Base-by-base conservation (phyloP, 169 alveolate species). In the Eimeria brunetti region DNA sequence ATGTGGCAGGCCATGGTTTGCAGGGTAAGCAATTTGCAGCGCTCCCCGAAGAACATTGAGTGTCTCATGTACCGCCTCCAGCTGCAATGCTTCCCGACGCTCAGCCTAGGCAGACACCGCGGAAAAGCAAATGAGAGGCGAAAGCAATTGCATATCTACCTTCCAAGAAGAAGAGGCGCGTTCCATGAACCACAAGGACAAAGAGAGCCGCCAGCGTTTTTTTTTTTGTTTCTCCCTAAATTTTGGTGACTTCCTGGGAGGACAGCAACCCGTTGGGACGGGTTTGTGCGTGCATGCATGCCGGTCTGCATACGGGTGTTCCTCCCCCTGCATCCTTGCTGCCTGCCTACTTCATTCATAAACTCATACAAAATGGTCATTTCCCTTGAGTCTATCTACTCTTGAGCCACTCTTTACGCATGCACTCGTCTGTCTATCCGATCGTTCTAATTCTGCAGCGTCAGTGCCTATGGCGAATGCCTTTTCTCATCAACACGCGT, bases 21-120 rank as follows among this genome's bases (percentile, higher is more conserved):
- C 99, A 20, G 99, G 99, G 95, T 99, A 99, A 22, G 99, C 99
- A 51, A 98, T 98, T 99, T 98, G 98, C 53, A 98, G 97, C 2
- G 98, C 99, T 22, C 99, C 99, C 95, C 98, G 97, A 94, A 99
- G 97, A 83, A 96, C 91, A 89, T 97, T 98, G 22, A 99, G 91
- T 81, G 97, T 94, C 85, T 98, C 98, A 86, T 97, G 95, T 27
- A 98, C 95, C 36, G 96, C 96, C 88, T 91, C 96, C 60, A 93
- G 84, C 22, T 97, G 97, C 75, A 98, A 78, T 20, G 96, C 73
- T 46, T 84, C 88, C 95, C 97, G 96, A 88, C 91, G 88, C 41
- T 95, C 97, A 24, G 97, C 98, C 97, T 97, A 94, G 5, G 33
- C 78, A 30, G 49, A 2, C 49, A 69, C 27, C 78, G 27, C 49